Conservation (phyloP, 2,329 filamentous ascomycete species). For the Fusarium tanahbumbuense region DNA sequence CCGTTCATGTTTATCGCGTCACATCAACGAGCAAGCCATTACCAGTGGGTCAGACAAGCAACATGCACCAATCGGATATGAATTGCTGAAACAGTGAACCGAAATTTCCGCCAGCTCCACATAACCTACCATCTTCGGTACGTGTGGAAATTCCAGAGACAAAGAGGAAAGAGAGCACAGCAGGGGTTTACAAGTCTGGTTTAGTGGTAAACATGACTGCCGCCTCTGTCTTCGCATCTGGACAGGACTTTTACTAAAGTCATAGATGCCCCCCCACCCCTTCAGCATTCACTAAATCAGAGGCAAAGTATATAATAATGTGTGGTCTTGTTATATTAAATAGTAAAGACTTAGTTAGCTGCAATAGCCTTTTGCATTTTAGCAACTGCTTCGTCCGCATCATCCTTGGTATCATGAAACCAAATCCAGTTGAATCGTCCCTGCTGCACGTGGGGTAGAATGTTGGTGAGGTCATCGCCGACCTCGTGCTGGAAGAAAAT, state of each 20-base stretch:
- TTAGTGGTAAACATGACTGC: background rate
- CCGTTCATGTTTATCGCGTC: background rate
- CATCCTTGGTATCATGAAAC: too few relatives aligned
- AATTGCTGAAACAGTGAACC: background rate
- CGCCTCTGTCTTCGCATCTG: background rate
- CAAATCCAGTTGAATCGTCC: too few relatives aligned
- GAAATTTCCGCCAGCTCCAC: background rate
- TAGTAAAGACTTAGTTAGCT: too few relatives aligned
- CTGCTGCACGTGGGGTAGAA: too few relatives aligned
- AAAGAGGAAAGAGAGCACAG: background rate
- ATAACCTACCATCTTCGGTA: background rate
- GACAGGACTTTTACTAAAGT: background rate
- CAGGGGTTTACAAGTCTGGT: background rate
- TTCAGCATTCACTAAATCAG: too few relatives aligned
- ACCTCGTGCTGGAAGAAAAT: too few relatives aligned
- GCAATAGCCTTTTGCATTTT: too few relatives aligned
- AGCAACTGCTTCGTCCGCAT: too few relatives aligned
- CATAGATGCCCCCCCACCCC: too few relatives aligned
- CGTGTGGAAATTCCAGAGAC: background rate
- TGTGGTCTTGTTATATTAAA: too few relatives aligned
- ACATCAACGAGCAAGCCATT: background rate
- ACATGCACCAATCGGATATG: background rate
- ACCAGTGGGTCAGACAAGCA: background rate
- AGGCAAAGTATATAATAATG: too few relatives aligned
- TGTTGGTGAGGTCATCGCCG: too few relatives aligned